These are phyloP conservation scores for Cyberlindnera suaveolens DNA, from an alignment of 805 yeast genomes.

Conservation along the genomic window DNA sequence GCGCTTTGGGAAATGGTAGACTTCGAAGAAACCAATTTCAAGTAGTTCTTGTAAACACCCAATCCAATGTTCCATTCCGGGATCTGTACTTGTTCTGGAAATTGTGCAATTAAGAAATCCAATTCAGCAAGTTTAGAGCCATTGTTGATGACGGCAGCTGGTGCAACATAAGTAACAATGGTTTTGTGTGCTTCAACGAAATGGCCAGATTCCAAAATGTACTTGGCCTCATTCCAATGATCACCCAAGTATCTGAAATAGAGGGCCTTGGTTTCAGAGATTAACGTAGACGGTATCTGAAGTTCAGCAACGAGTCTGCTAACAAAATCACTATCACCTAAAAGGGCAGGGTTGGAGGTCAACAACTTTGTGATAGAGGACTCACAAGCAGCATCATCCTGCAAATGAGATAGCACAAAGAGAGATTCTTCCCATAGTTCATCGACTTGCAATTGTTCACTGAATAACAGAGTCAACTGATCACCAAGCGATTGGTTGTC, in stretches of 20 bases:
- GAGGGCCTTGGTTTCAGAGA: conserved; percentile 57
- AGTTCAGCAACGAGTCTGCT: conserved; percentile 31
- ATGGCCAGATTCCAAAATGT: conserved; percentile 53
- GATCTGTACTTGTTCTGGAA: conserved; percentile 38
- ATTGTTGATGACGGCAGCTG: conserved; percentile 55
- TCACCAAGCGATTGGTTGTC: conserved; percentile 27
- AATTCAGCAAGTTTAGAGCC: conserved; percentile 26
- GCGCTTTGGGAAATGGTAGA: conserved; percentile 16
- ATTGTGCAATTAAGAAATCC: conserved; percentile 31
- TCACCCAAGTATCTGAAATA: conserved; percentile 43
- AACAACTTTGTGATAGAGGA: conserved; percentile 30
- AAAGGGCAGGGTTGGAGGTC: conserved; percentile 19
- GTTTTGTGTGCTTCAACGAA: conserved; percentile 60
- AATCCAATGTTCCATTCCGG: conserved; percentile 53
- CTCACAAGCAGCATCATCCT: conserved; percentile 39
- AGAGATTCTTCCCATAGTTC: conserved; percentile 54
- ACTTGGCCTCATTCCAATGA: conserved; percentile 52
- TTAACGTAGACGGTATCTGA: conserved; percentile 40
- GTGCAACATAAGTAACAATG: conserved; percentile 59
- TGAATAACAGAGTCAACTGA: conserved; percentile 35
- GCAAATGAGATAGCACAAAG: conserved; percentile 54
- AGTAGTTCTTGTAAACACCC: conserved; percentile 48
- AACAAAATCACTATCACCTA: conserved; percentile 23
- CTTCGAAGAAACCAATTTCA: conserved; percentile 26
- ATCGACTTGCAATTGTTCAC: conserved; percentile 42